Percentiles rank a stretch among this genome's conserved stretches.
Evolutionary conservation across 2,329 filamentous ascomycete genomes (phyloP).

Genomic region (Scedosporium minutisporum): DNA sequence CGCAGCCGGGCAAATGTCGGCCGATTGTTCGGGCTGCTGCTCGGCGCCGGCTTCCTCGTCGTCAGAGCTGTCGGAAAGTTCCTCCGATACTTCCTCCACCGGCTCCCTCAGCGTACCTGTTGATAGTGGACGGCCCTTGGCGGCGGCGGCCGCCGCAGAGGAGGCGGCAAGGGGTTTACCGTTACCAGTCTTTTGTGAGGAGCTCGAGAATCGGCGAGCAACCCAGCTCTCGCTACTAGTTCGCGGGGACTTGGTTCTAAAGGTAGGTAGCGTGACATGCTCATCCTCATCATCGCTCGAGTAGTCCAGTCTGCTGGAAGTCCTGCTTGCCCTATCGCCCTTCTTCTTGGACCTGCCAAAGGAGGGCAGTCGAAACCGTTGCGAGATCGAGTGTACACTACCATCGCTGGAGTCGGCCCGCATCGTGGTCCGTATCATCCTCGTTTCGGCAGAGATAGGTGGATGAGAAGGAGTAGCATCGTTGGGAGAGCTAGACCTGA

Average conservation of each 20-base stretch:
- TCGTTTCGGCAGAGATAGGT: slow-evolving; percentile 27
- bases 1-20: background rate
- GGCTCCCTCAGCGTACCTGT: slow-evolving; percentile 23
- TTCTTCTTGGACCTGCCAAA: slow-evolving; percentile 29
- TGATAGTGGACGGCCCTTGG: slow-evolving; percentile 27
- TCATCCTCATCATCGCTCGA: slow-evolving; percentile 51
- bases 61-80: slow-evolving; percentile 51
- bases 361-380: slow-evolving; percentile 29
- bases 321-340: slow-evolving; percentile 27
- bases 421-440: slow-evolving; percentile 31
- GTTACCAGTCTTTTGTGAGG: background rate
- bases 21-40: background rate
- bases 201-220: background rate
- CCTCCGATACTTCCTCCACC: slow-evolving; percentile 40
- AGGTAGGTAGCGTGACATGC: background rate
- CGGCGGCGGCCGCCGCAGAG: slow-evolving; percentile 23
- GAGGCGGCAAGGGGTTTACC: slow-evolving; percentile 12
- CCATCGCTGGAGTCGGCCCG: slow-evolving; percentile 30
- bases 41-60: slow-evolving; percentile 17
- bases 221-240: slow-evolving; percentile 15
- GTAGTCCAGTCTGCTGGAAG: slow-evolving; percentile 46
- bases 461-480: slow-evolving; percentile 26
- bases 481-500: slow-evolving; percentile 61
- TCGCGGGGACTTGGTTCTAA: slow-evolving; percentile 23
- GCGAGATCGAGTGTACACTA: slow-evolving; percentile 21